A percentile compares a stretch with the other conserved stretches of the same genome.
These are phyloP conservation scores for Hypoxylon rickii DNA, from an alignment of 495 filamentous ascomycete genomes.

Conservation along the genomic window DNA sequence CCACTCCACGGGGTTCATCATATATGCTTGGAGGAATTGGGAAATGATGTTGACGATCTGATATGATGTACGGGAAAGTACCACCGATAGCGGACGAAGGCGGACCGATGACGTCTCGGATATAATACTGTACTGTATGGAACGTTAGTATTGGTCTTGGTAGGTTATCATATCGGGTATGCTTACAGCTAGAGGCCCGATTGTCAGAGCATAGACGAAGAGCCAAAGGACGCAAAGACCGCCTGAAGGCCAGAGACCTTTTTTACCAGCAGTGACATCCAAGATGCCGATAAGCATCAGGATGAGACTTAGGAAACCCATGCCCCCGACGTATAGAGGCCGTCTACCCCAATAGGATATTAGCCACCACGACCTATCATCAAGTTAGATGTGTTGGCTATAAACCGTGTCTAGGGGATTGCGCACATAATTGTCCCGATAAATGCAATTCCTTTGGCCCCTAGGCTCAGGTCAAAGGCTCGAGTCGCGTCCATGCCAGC, in stretches of 20 bases:
- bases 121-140: conserved; percentile 52
- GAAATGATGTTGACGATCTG: conserved; percentile 62
- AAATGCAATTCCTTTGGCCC: conserved; percentile 47
- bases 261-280: conserved; percentile 29
- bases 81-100: conserved; percentile 55
- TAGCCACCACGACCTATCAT: conserved; percentile 51
- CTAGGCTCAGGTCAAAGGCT: conserved; percentile 51
- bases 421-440: conserved; percentile 48
- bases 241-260: conserved; percentile 33
- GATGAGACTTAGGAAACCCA: conserved; percentile 39
- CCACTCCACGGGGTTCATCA: conserved; percentile 52
- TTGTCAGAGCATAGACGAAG: conserved; percentile 44
- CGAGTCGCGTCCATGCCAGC: conserved; percentile 59
- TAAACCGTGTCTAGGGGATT: conserved; percentile 30
- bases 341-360: conserved; percentile 52
- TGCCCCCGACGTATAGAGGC: conserved; percentile 51
- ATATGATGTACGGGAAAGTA: conserved; percentile 59
- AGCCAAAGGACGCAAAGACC: conserved; percentile 51
- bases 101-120: conserved; percentile 56
- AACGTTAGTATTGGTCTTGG: conserved; percentile 29
- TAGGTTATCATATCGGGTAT: conserved; percentile 31
- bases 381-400: conserved; percentile 30
- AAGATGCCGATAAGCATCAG: conserved; percentile 43
- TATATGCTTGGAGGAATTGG: conserved; percentile 62
- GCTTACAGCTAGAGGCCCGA: conserved; percentile 48